Base-by-base conservation (phyloP, 768 basidiomycete species). In the Phylloporus arenicola region DNA sequence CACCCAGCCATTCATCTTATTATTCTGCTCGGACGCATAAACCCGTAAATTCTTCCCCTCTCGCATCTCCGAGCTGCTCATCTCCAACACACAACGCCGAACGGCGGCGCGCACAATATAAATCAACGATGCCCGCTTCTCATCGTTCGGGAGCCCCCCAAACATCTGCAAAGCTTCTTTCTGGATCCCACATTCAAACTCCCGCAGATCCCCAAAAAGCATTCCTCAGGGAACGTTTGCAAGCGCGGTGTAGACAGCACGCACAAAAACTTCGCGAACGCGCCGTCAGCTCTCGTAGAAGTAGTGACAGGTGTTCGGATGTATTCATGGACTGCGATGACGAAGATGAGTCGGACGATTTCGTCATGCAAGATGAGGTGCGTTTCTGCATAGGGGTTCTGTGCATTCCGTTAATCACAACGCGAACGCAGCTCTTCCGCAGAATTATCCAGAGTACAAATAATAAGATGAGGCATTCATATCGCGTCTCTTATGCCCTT, bases 351-450 rank as follows among this genome's bases (percentile, higher is more conserved):
- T 78, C 79, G 30, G 83, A 83, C 17, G 81, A 81, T 13, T 68
- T 57, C 34, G 62, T 83, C 24, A 75, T 86, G 74, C 74, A 82
- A 51, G 83, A 85, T 51, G 83, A 85, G 72, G 84, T 48, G 71
- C 48, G 49, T 56, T 42, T 35, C 30, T 31, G 1, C 40, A 34
- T 30, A 52, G 25, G 43, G 43, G 25, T 34, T 12, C 50, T 41
- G 40, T 34, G 24, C 19, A 19, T 50, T 46, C 42, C 47, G 40
- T 50, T 63, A n/a, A 61, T 30, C 9, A 17, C 12, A n/a, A 29
- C 29, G 43, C 19, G 10, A 29, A 10, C 47, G 2, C 50, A 88
- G 86, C 71, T 88, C 16, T 87, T 85, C 59, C 72, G 75, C 35
- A 75, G 86, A 43, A 83, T 88, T 25, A 72, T 88, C 65, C 70